Evolutionary conservation across 805 yeast genomes (phyloP).

Genomic region (Candida maris): DNA sequence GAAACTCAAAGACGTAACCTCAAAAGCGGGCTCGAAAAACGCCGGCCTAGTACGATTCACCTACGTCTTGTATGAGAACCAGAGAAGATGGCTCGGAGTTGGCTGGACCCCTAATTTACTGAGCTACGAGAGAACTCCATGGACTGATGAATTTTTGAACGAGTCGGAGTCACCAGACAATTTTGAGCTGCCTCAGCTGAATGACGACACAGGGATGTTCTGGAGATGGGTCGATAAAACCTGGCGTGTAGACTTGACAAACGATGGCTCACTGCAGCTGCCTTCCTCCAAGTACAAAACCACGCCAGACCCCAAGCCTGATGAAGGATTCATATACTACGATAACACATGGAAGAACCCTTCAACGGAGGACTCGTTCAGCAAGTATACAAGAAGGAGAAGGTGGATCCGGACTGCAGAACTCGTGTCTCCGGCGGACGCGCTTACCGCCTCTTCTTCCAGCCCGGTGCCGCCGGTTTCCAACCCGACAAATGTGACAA

Average conservation of each 20-base stretch:
- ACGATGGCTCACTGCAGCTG: constrained; percentile 78
- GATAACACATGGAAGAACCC: constrained; percentile 96
- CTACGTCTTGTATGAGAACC: constrained; percentile 89
- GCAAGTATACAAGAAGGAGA: constrained; percentile 90
- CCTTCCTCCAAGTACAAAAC: constrained; percentile 56
- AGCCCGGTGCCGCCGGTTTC: constrained; percentile 9
- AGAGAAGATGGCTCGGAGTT: constrained; percentile 94
- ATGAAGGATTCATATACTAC: constrained; percentile 84
- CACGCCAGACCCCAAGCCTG: constrained; percentile 66
- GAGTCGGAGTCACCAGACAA: constrained; percentile 74
- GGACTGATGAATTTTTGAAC: constrained; percentile 95
- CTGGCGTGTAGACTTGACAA: constrained; percentile 87
- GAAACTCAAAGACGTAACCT: constrained; percentile 26
- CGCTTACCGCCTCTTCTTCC: constrained; percentile 1
- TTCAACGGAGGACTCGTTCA: constrained; percentile 78
- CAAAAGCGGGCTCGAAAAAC: constrained; percentile 13
- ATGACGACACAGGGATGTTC: constrained; percentile 60
- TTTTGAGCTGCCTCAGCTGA: constrained; percentile 77
- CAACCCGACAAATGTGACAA: constrained; percentile 7
- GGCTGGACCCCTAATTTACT: constrained; percentile 95
- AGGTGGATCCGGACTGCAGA: constrained; percentile 97
- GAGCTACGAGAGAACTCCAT: constrained; percentile 89
- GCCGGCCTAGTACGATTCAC: constrained; percentile 68
- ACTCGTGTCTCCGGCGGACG: constrained; percentile 43
- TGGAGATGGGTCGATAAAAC: constrained; percentile 96